Conservation (phyloP, 2,329 filamentous ascomycete species). For the Alternaria solani region DNA sequence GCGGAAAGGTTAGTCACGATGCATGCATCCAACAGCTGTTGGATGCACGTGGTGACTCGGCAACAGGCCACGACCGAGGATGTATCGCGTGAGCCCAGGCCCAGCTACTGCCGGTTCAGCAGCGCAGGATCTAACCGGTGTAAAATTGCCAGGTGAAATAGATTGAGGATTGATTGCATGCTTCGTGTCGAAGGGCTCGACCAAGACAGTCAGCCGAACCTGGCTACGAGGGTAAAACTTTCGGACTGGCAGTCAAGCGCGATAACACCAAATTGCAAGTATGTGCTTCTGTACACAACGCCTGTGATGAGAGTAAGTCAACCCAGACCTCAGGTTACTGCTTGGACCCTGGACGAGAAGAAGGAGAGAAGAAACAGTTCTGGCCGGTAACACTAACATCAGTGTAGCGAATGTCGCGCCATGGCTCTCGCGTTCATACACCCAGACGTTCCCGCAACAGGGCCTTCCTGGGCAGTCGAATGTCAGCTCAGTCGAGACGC, state of each 20-base stretch:
- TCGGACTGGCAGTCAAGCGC: neutral
- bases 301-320: neutral
- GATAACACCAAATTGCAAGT: neutral
- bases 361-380: neutral
- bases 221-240: neutral
- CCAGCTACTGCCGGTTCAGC: conserved; percentile 28
- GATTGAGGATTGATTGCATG: conserved; percentile 47
- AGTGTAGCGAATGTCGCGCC: neutral
- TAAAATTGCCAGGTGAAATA: conserved; percentile 32
- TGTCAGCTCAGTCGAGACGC: neutral
- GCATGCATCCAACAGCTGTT: conserved; percentile 12
- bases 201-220: conserved; percentile 21
- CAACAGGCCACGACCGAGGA: conserved; percentile 8
- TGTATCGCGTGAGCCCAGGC: conserved; percentile 36
- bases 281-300: neutral
- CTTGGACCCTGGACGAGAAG: neutral
- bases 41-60: conserved; percentile 21
- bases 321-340: neutral
- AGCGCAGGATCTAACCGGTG: conserved; percentile 30
- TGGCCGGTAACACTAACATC: neutral
- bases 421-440: neutral
- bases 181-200: conserved; percentile 31
- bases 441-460: neutral
- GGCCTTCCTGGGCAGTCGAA: neutral
- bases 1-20: conserved; percentile 25